Conservation (phyloP, 2,329 filamentous ascomycete species). For the Sphaerulina populicola region DNA sequence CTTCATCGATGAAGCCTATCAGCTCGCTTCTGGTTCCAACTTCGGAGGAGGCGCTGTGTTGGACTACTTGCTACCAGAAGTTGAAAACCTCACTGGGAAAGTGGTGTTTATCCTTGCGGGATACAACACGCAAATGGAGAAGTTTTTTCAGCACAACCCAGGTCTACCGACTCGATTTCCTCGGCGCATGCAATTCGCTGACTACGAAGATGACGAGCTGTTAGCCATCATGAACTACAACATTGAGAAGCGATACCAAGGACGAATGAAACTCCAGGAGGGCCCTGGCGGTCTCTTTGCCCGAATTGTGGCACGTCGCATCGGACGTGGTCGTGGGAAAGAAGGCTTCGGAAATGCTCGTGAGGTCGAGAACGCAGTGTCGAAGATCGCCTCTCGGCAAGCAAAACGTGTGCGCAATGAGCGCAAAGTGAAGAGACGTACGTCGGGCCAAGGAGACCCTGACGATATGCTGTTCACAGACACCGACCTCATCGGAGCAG, state of each 20-base stretch:
- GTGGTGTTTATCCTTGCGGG: conserved; percentile 66
- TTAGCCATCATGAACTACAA: conserved; percentile 51
- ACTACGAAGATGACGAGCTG: conserved; percentile 60
- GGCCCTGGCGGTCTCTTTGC: conserved; percentile 43
- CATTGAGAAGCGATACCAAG: conserved; percentile 48
- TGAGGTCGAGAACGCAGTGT: no score
- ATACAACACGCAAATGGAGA: conserved; percentile 39
- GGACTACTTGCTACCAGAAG: conserved; percentile 62
- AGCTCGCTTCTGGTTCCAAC: conserved; percentile 54
- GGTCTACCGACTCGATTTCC: conserved; percentile 64
- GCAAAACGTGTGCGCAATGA: no score
- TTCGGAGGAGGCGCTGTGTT: conserved; percentile 54
- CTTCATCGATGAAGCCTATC: conserved; percentile 75
- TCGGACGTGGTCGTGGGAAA: conserved; percentile 54
- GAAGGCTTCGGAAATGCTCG: conserved; percentile 68
- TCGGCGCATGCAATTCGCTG: conserved; percentile 55
- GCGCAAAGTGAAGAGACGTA: no score
- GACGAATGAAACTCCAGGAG: conserved; percentile 52
- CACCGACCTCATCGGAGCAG: no score
- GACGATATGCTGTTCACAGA: no score
- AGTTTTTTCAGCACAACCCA: conserved; percentile 65
- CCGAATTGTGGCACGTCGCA: conserved; percentile 53
- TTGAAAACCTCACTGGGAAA: conserved; percentile 63
- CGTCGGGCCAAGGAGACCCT: no score
- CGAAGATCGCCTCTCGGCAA: no score